These are phyloP conservation scores for Calonectria honghensis DNA, from an alignment of 2,329 filamentous ascomycete genomes.

Conservation along the genomic window DNA sequence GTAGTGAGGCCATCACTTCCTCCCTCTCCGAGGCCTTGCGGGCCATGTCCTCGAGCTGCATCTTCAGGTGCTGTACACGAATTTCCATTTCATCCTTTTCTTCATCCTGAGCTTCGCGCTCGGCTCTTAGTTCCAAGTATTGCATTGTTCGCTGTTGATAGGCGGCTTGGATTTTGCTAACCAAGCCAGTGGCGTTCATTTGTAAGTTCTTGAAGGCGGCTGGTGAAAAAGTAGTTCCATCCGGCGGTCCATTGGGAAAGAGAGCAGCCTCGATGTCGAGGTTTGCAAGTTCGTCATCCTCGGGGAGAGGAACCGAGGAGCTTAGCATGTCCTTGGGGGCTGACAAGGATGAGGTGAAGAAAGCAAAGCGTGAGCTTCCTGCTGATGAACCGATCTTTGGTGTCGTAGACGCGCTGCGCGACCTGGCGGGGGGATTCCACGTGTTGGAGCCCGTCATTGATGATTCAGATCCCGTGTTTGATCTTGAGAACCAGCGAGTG, in stretches of 20 bases:
- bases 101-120: constrained; percentile 72
- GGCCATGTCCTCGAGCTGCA: constrained; percentile 77
- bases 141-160: constrained; percentile 72
- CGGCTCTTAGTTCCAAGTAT: constrained; percentile 71
- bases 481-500: constrained; percentile 52
- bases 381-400: constrained; percentile 59
- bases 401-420: constrained; percentile 53
- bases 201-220: constrained; percentile 78
- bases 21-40: constrained; percentile 73
- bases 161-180: constrained; percentile 74
- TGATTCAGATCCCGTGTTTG: constrained; percentile 37
- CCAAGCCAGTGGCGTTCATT: constrained; percentile 72
- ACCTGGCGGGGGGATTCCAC: constrained; percentile 38
- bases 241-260: constrained; percentile 67
- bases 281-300: constrained; percentile 72
- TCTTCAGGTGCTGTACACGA: constrained; percentile 72
- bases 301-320: constrained; percentile 52
- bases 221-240: constrained; percentile 73
- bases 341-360: constrained; percentile 68
- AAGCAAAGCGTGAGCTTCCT: constrained; percentile 65
- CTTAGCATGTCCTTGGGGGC: constrained; percentile 59
- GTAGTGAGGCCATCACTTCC: constrained; percentile 67
- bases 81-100: constrained; percentile 74
- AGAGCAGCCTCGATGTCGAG: constrained; percentile 74
- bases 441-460: constrained; percentile 41